Conservation (phyloP, 352 stramenopile genomes). For the Globisporangium cylindrosporum region DNA sequence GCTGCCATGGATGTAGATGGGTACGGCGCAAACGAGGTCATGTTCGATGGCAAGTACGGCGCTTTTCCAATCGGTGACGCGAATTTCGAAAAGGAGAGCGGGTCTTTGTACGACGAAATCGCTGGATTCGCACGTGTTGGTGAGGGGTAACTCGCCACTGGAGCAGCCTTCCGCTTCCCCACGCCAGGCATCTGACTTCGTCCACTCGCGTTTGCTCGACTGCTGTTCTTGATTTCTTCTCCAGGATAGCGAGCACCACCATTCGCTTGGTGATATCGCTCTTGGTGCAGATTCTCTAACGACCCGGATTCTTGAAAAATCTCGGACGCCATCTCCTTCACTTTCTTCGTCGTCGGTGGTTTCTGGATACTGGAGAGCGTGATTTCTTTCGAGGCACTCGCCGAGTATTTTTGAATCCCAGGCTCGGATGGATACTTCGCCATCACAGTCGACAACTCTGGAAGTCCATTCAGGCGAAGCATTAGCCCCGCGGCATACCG, state of each 20-base stretch:
- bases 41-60: slow-evolving; percentile 35
- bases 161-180: slow-evolving; percentile 30
- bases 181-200: slow-evolving; percentile 6
- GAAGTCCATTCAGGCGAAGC: slow-evolving; percentile 53
- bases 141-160: slow-evolving; percentile 8
- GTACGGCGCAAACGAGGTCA: slow-evolving; percentile 19
- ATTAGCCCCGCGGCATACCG: slow-evolving; percentile 47
- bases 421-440: slow-evolving; percentile 65
- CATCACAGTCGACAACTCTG: slow-evolving; percentile 74
- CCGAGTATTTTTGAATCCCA: slow-evolving; percentile 66
- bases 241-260: slow-evolving; percentile 8
- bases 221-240: slow-evolving; percentile 15
- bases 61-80: slow-evolving; percentile 44
- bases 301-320: slow-evolving; percentile 43
- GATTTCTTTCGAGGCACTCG: slow-evolving; percentile 56
- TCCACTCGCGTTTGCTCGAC: slow-evolving; percentile 1
- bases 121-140: slow-evolving; percentile 5
- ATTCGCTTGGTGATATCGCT: slow-evolving; percentile 16
- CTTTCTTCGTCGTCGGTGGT: slow-evolving; percentile 25
- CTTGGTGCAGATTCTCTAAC: slow-evolving; percentile 29
- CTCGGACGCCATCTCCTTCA: slow-evolving; percentile 38
- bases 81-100: slow-evolving; percentile 40
- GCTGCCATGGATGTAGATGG: slow-evolving; percentile 12
- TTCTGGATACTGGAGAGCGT: slow-evolving; percentile 47
- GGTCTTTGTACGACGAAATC: slow-evolving; percentile 17